Conservation (phyloP, 371 early-diverging fungal species). For the Mucor plumbeus region DNA sequence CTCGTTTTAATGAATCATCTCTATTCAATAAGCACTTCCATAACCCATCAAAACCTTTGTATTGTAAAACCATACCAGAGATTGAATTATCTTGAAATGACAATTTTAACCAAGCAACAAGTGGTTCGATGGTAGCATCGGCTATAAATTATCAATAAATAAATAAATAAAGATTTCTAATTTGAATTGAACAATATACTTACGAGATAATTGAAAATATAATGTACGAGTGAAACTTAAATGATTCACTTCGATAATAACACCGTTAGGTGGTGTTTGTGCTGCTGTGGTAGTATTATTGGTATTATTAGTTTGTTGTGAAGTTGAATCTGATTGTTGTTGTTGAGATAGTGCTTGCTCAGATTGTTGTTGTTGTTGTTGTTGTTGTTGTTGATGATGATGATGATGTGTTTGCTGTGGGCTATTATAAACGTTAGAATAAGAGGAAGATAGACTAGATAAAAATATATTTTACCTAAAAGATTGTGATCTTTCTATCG, state of each 20-base stretch:
- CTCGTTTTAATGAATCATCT: slow-evolving; percentile 36
- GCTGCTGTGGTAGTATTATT: background rate
- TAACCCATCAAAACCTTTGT: slow-evolving; percentile 40
- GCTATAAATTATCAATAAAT: slow-evolving; percentile 20
- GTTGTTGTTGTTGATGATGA: slow-evolving; percentile 3
- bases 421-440: background rate
- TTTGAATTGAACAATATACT: slow-evolving; percentile 13
- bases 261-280: slow-evolving; percentile 33
- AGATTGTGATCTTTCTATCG: background rate
- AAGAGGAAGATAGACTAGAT: background rate
- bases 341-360: background rate
- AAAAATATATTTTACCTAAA: background rate
- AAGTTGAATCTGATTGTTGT: background rate
- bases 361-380: background rate
- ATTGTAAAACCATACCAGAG: slow-evolving; percentile 53
- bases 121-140: slow-evolving; percentile 58
- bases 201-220: slow-evolving; percentile 55
- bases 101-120: slow-evolving; percentile 51
- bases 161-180: background rate
- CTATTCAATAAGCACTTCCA: slow-evolving; percentile 37
- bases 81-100: slow-evolving; percentile 54
- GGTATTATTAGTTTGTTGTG: slow-evolving; percentile 7
- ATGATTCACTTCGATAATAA: slow-evolving; percentile 55
- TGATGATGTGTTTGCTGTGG: slow-evolving; percentile 9
- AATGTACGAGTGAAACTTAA: slow-evolving; percentile 45